A percentile compares a stretch with the other conserved stretches of the same genome.
Evolutionary conservation across 2,329 filamentous ascomycete species (phyloP).

Genomic region (Penicillium expansum): DNA sequence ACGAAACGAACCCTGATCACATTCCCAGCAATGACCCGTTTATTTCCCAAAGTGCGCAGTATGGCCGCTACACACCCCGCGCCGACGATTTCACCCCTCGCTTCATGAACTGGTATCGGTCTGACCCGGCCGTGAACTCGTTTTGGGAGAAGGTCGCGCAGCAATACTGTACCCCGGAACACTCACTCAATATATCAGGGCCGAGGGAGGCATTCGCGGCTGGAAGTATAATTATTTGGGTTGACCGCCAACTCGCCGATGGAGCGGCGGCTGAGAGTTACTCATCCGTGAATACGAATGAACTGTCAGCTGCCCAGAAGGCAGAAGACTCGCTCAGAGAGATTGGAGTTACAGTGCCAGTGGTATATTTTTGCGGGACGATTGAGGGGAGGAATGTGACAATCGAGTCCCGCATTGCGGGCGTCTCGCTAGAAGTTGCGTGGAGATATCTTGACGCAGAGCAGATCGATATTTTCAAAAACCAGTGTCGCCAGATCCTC

Average conservation of each 20-base stretch:
- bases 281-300: conserved; percentile 39
- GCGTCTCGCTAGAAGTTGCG: conserved; percentile 40
- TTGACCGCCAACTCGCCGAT: conserved; percentile 32
- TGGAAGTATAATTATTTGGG: conserved; percentile 39
- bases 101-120: conserved; percentile 33
- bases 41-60: conserved; percentile 31
- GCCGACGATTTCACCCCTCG: conserved; percentile 38
- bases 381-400: conserved; percentile 41
- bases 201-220: conserved; percentile 35
- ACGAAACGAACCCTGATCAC: conserved; percentile 34
- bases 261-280: conserved; percentile 31
- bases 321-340: conserved; percentile 34
- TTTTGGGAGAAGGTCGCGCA: conserved; percentile 40
- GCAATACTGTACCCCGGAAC: conserved; percentile 31
- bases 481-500: conserved; percentile 37
- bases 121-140: conserved; percentile 27
- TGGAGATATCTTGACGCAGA: conserved; percentile 37
- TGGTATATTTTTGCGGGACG: conserved; percentile 38
- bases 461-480: conserved; percentile 35
- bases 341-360: conserved; percentile 34
- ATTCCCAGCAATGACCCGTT: conserved; percentile 37
- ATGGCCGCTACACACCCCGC: conserved; percentile 36
- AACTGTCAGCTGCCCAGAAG: conserved; percentile 35
- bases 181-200: conserved; percentile 32
- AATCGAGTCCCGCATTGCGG: conserved; percentile 41